Base-by-base conservation (phyloP, 441 rosid species). In the Bruguiera hainesii region DNA sequence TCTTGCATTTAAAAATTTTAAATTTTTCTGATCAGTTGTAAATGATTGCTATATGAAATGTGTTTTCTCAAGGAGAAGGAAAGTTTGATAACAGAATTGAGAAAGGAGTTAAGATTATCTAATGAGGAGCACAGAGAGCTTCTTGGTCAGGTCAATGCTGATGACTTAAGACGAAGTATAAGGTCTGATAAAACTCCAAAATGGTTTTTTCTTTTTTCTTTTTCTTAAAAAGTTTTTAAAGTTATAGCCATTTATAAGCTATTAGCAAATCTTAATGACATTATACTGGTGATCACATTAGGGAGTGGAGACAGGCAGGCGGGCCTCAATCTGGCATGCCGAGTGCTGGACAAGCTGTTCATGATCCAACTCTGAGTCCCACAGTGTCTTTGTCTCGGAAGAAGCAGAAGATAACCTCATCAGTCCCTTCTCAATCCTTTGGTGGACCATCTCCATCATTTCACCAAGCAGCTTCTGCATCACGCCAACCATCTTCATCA, bases 91-190 rank as follows among this genome's bases (percentile, higher is more conserved):
- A 92, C 99, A 50, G 98, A 92, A 79, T 92, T 95, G 53, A 83
- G 99, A 80, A 92, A 85, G 78, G 99, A 96, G 82, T 82, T 96
- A 72, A 83, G 95, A 77, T 91, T 95, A 60, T 90, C 99, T 56
- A 94, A 95, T 75, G 96, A 92, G 84, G 97, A 92, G 81, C 98
- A 95, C 53, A 83, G 99, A 69, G 90, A 84, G 82, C 89, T 92
- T 75, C 80, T 95, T 57, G 77, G 89, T 52, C 84, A 86, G 82
- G 99, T 89, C 72, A 90, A 89, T 82, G 84, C 90, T 35, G 99
- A 95, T 73, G 97, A 95, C 64, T 75, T 85, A 68, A 89, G 92
- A 66, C 79, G 85, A 59, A 83, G 91, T 73, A 95, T 95, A 84
- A 90, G 99, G 99, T 94, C 52, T 81, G 83, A 29, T 65, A 29